Evolutionary conservation across 805 yeast genomes (phyloP), one percentile per base, ranked within the genome.

Genomic region (Brettanomyces sp.): DNA sequence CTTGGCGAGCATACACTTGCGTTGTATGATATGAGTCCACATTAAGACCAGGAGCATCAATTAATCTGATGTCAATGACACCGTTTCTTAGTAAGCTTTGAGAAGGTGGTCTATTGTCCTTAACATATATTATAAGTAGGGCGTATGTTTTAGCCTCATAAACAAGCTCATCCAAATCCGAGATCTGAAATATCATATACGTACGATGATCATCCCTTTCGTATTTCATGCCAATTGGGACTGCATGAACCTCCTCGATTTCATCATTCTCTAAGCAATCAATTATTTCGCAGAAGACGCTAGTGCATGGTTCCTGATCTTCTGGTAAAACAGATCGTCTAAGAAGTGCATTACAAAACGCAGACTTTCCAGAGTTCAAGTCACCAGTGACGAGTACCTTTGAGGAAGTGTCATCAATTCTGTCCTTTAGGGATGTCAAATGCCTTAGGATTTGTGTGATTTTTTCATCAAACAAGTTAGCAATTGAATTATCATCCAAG

Each of bases 261-360:
- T 82, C 78, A 37, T 72, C 67, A 43, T 91, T 91, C 39, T 80
- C 85, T 21, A 79, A 68, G 9, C 89, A 87, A 62, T 93, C 96
- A 28, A 86, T 69, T 6, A 95, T 91, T 64, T 95, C 99, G 61
- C 96, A 90, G 57, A 95, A 95, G 0, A 93, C 96, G 50, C 86
- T 82, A 0, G 99, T 93, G 57, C 97, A 89, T 2, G 99, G 99
- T 60, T 93, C 95, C 58, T 93, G 99, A 64, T 93, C 99, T 57
- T 85, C 95, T 0, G 99, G 99, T 42, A 93, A 66, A 3, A 93
- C 65, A 43, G 79, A 76, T 44, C 93, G 74, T 53, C 90, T 72
- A 48, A 93, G 66, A 37, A 93, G 68, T 1, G 96, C 91, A 59
- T 93, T 93, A 64, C 99, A 93, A 56, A 93, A 88, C 1, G 96